Percentiles rank a stretch among this genome's conserved stretches.
These are phyloP conservation scores for Wickerhamiella bombiphila DNA, from an alignment of 805 yeast species.

Conservation along the genomic window DNA sequence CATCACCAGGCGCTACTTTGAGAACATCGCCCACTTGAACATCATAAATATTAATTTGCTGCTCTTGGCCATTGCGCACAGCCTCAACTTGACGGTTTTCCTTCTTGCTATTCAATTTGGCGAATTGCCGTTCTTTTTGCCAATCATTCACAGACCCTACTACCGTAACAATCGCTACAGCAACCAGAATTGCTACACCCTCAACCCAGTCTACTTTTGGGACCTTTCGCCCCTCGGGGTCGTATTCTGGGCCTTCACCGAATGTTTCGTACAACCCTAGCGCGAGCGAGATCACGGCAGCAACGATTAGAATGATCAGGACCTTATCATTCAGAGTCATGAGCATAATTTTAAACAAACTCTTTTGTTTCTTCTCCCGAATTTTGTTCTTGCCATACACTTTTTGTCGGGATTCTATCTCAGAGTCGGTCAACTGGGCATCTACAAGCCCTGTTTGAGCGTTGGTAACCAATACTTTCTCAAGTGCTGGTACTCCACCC, in stretches of 20 bases:
- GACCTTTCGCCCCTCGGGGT: constrained; percentile 56
- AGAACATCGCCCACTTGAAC: constrained; percentile 78
- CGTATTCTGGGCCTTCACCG: constrained; percentile 66
- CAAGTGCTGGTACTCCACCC: constrained; percentile 26
- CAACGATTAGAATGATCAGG: constrained; percentile 63
- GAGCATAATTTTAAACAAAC: constrained; percentile 52
- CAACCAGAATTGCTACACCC: constrained; percentile 93
- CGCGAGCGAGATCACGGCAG: constrained; percentile 80
- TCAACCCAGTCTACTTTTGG: constrained; percentile 97
- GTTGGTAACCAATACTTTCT: constrained; percentile 21
- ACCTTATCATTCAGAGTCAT: constrained; percentile 88
- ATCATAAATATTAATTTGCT: constrained; percentile 54
- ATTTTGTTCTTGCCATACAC: constrained; percentile 55
- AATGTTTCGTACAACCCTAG: constrained; percentile 85
- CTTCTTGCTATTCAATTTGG: constrained; percentile 73
- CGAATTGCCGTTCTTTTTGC: constrained; percentile 90
- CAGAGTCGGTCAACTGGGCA: constrained; percentile 14
- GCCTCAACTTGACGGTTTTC: constrained; percentile 71
- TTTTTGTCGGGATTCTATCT: constrained; percentile 25
- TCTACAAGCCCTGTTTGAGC: constrained; percentile 21
- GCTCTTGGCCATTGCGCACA: constrained; percentile 54
- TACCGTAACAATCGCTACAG: constrained; percentile 74
- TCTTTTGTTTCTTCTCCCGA: constrained; percentile 58
- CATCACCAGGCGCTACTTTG: constrained; percentile 81
- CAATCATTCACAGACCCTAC: constrained; percentile 96